phyloP scores from a whole-genome alignment of 345 rosid species.

The Syzygium jambos region DNA sequence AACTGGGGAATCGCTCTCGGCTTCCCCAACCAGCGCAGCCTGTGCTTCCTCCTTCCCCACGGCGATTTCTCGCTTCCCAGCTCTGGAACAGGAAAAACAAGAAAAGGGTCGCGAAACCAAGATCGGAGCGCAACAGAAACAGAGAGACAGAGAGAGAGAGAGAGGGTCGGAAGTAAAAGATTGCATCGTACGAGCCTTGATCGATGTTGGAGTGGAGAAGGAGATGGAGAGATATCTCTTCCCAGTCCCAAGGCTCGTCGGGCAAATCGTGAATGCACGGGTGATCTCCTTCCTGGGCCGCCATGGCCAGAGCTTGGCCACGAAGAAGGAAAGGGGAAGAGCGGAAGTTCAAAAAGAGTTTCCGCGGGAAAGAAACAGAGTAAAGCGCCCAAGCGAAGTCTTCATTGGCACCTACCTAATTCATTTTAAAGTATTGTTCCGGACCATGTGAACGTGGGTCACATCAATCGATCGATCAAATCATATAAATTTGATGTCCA shows the following conservation, averaged over 20 bases:
- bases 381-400: rapidly evolving
- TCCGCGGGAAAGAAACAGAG: neutral
- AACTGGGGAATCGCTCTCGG: constrained; percentile 5
- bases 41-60: constrained; percentile 2
- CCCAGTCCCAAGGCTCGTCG: constrained; percentile 12
- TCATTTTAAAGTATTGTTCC: no score
- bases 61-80: neutral
- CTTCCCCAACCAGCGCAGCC: constrained; percentile 2
- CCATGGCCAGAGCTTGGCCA: neutral
- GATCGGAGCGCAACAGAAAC: no score
- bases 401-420: no score
- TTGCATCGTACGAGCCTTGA: neutral
- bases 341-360: neutral
- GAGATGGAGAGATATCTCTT: neutral
- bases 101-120: neutral
- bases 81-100: neutral
- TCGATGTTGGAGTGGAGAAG: neutral
- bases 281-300: neutral
- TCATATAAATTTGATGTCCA: no score
- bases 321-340: neutral
- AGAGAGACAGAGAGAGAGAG: neutral
- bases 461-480: no score
- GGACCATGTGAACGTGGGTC: no score
- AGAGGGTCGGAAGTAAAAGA: neutral
- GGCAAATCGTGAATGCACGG: neutral